Percentiles rank a stretch among this genome's conserved stretches.
These are phyloP conservation scores for Penicillium samsonianum DNA, from an alignment of 495 filamentous ascomycete genomes.

Conservation along the genomic window DNA sequence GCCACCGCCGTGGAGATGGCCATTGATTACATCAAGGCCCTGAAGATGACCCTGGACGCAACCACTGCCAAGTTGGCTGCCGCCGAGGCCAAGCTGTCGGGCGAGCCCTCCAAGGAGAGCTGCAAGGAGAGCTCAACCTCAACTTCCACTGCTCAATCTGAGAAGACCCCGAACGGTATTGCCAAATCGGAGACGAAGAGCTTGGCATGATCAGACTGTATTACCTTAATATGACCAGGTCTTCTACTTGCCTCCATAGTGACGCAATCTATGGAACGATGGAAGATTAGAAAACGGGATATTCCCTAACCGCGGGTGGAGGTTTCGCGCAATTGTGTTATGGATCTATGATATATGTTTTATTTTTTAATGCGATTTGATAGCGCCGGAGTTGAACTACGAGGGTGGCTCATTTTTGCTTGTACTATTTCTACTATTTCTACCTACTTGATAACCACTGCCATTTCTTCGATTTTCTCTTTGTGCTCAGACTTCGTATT, in stretches of 20 bases:
- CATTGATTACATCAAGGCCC: conserved; percentile 88
- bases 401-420: conserved; percentile 5
- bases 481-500: neutral
- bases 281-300: neutral
- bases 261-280: neutral
- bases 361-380: conserved; percentile 6
- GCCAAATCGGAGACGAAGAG: neutral
- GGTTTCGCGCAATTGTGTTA: conserved; percentile 10
- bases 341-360: conserved; percentile 8
- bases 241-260: neutral
- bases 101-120: neutral
- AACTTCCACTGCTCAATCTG: neutral
- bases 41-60: conserved; percentile 72
- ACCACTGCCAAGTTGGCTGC: conserved; percentile 64
- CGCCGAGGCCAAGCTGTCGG: conserved; percentile 52
- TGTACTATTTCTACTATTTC: neutral
- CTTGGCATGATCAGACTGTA: neutral
- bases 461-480: neutral
- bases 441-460: neutral
- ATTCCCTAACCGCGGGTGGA: neutral
- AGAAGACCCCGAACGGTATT: neutral
- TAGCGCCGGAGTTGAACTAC: conserved; percentile 22
- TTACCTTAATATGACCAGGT: neutral
- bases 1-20: conserved; percentile 94
- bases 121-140: neutral